Evolutionary conservation across 257 asterid genomes (phyloP), one percentile per base, ranked within the genome.

Genomic region (Misopates orontium): DNA sequence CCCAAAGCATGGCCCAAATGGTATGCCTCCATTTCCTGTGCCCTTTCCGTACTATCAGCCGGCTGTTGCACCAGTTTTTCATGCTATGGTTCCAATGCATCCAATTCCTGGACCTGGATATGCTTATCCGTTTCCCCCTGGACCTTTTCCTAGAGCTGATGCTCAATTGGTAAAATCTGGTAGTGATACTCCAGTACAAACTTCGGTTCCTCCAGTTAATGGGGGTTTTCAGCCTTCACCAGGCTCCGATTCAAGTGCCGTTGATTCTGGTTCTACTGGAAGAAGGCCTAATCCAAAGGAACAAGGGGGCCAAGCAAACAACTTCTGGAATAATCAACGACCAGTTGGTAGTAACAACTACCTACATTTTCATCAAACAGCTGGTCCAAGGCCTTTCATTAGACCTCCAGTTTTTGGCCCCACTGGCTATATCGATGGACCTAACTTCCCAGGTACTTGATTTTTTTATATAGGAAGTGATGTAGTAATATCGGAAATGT

Each of bases 361-460:
- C 74, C 49, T 82, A 60, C 81, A 76, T 69, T 19, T 77, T 50
- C 97, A 77, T 56, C 92, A 75, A 75, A 66, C 66, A 61, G 72
- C 77, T 83, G 95, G 87, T 23, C 87, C 84, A 49, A 82, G 88
- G 69, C 89, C 86, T 80, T 88, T 79, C 53, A 13, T 64, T 23
- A 78, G 92, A 70, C 86, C 89, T 78, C 83, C 87, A 9, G 70
- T 66, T 77, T 75, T 78, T 50, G 72, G 72, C 71, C 83, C 84
- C 40, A 57, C 84, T 9, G 84, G 86, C 31, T 86, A 78, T 73
- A 61, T 80, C 65, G 89, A 85, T 55, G 91, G 91, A 55, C 66
- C 81, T 53, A 78, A 76, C 66, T 78, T 81, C 54, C 79, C 79
- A 62, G 96, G 96, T 88, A 86, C 55, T 68, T 64, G 48, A 62